phyloP scores from a whole-genome alignment of 371 early-diverging fungal species.

The Apophysomyces trapeziformis region DNA sequence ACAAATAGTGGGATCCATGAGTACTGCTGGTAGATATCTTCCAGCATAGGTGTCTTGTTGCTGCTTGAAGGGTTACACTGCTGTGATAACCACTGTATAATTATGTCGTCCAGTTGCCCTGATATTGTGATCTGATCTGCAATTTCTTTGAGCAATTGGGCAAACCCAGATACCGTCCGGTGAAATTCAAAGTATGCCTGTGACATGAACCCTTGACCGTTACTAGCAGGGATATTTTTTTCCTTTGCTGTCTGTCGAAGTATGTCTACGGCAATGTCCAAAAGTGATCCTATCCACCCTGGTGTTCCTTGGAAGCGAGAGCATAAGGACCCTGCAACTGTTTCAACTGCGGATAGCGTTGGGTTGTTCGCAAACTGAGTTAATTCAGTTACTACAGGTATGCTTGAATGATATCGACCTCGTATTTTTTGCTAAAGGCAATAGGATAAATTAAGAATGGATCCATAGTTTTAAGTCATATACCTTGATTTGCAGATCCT shows the following conservation, averaged over 20 bases:
- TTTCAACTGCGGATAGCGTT: constrained; percentile 30
- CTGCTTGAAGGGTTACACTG: constrained; percentile 18
- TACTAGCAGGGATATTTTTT: constrained; percentile 20
- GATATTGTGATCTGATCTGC: constrained; percentile 35
- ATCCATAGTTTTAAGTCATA: background rate
- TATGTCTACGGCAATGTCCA: constrained; percentile 46
- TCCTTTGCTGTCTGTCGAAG: constrained; percentile 38
- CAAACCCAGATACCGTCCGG: constrained; percentile 31
- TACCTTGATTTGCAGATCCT: constrained; percentile 46
- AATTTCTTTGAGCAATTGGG: constrained; percentile 34
- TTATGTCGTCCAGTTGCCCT: constrained; percentile 45
- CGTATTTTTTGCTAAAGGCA: background rate
- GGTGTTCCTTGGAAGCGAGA: constrained; percentile 42
- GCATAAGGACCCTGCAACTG: constrained; percentile 41
- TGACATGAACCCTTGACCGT: constrained; percentile 11
- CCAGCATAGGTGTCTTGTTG: constrained; percentile 20
- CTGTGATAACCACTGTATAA: constrained; percentile 38
- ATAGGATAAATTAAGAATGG: background rate
- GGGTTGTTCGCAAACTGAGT: constrained; percentile 39
- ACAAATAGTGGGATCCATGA: constrained; percentile 59
- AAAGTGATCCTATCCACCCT: constrained; percentile 48
- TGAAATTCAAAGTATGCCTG: constrained; percentile 33
- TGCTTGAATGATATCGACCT: constrained; percentile 21
- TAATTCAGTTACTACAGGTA: constrained; percentile 45
- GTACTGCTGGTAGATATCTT: constrained; percentile 37